These are phyloP conservation scores for Sisymbrium altissimum DNA, from an alignment of 345 rosid genomes.

Conservation along the genomic window DNA sequence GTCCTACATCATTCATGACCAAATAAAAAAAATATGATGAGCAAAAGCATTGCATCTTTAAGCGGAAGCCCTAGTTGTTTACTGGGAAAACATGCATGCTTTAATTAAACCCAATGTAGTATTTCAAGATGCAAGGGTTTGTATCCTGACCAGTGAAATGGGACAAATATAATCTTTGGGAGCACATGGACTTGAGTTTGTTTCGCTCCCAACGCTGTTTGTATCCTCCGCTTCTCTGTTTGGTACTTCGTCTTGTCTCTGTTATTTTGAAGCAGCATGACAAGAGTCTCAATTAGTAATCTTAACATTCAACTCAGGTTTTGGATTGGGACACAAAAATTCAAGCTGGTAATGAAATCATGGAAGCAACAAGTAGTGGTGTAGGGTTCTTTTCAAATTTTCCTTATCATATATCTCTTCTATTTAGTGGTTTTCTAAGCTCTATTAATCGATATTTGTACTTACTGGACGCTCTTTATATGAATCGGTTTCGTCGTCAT, in stretches of 20 bases:
- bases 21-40: not conserved
- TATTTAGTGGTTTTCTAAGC: no score
- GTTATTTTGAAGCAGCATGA: not conserved
- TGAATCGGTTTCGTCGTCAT: not conserved
- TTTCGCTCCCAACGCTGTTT: constrained; percentile 3
- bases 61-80: no score
- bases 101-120: not conserved
- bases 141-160: constrained; percentile 29
- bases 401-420: no score
- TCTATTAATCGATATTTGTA: not conserved
- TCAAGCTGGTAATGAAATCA: not conserved
- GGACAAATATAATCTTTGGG: constrained; percentile 27
- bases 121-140: not conserved
- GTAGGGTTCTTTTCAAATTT: no score
- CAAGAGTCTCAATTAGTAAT: not conserved
- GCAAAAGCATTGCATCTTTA: not conserved
- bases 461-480: constrained; percentile 7
- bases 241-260: no score
- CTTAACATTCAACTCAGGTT: not conserved
- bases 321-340: not conserved
- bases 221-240: not conserved
- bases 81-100: not conserved
- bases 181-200: not conserved
- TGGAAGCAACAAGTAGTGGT: not conserved
- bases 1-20: constrained; percentile 54